These are phyloP conservation scores for Colletotrichum neosansevieriae DNA, from an alignment of 2,329 filamentous ascomycete species.

Conservation along the genomic window DNA sequence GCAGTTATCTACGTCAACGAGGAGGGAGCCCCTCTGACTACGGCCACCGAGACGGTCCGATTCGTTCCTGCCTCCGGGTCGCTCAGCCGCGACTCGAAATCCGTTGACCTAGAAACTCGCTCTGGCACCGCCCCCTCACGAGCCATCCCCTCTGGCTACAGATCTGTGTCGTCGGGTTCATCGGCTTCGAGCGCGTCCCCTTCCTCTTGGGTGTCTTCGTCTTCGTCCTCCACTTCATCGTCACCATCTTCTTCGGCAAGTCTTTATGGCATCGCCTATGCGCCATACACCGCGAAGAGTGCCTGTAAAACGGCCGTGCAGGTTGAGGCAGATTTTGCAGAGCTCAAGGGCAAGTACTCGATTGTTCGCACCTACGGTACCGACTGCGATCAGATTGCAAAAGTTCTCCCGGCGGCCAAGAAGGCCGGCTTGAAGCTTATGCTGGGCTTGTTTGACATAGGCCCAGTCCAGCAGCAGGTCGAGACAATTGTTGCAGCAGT, in stretches of 20 bases:
- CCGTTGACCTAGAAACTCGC: slow-evolving; percentile 13
- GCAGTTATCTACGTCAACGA: slow-evolving; percentile 72
- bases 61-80: slow-evolving; percentile 44
- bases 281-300: slow-evolving; percentile 63
- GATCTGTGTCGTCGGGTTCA: background rate
- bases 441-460: slow-evolving; percentile 78
- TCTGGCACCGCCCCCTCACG: slow-evolving; percentile 10
- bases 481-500: slow-evolving; percentile 70
- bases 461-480: slow-evolving; percentile 67
- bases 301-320: slow-evolving; percentile 75
- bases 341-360: slow-evolving; percentile 65
- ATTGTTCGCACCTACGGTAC: slow-evolving; percentile 83
- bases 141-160: background rate
- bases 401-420: slow-evolving; percentile 72
- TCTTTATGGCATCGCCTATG: slow-evolving; percentile 60
- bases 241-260: slow-evolving; percentile 5
- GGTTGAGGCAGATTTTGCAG: slow-evolving; percentile 73
- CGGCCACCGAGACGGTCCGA: slow-evolving; percentile 53
- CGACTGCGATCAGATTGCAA: slow-evolving; percentile 79
- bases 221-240: background rate
- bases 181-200: slow-evolving; percentile 1
- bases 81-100: background rate
- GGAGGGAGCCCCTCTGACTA: slow-evolving; percentile 64
- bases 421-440: slow-evolving; percentile 77
- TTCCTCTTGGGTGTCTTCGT: background rate